Conservation (phyloP, 495 filamentous ascomycete species). For the Xylaria telfairii region DNA sequence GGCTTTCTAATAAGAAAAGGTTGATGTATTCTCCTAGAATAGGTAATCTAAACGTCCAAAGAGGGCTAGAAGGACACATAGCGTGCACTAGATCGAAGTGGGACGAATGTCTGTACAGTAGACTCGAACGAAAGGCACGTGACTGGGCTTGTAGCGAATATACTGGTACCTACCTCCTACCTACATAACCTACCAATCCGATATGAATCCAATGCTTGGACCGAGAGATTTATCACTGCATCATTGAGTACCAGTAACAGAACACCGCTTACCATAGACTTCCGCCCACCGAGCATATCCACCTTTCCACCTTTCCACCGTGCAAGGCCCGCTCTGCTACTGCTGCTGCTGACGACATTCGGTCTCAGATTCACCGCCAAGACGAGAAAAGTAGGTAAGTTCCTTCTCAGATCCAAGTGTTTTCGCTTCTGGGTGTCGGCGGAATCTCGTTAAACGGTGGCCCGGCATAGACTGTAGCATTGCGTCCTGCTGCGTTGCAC, state of each 20-base stretch:
- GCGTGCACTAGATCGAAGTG: neutral
- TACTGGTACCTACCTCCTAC: no score
- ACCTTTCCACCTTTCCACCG: no score
- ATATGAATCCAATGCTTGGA: neutral
- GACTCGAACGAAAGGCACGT: slow-evolving; percentile 6
- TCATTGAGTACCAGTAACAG: neutral
- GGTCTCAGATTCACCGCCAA: slow-evolving; percentile 17
- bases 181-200: no score
- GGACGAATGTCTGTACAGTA: neutral
- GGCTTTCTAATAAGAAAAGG: neutral
- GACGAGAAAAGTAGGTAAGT: slow-evolving; percentile 21
- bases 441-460: slow-evolving; percentile 13
- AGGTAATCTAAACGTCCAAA: neutral
- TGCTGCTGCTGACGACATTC: neutral
- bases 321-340: neutral
- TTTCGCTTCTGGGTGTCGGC: neutral
- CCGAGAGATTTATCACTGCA: neutral
- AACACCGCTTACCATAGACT: neutral
- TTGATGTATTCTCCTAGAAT: neutral
- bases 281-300: neutral
- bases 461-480: slow-evolving; percentile 21
- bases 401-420: slow-evolving; percentile 2
- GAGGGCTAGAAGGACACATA: neutral
- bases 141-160: neutral
- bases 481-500: slow-evolving; percentile 18